Conservation (phyloP, 768 basidiomycete species). For the Lactifluus pinguis region DNA sequence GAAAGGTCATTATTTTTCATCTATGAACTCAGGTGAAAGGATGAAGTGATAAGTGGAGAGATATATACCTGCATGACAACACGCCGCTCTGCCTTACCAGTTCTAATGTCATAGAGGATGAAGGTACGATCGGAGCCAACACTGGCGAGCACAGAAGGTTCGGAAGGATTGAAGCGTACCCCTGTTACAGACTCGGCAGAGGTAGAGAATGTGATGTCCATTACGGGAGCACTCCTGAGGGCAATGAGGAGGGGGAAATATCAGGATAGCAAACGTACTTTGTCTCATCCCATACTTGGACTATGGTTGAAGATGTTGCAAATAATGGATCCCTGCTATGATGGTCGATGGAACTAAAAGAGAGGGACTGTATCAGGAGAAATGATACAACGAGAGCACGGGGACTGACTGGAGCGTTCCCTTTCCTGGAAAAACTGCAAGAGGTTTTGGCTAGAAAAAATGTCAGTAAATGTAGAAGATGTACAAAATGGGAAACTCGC, state of each 20-base stretch:
- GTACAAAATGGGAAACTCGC: constrained; percentile 16
- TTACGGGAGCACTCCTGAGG: constrained; percentile 69
- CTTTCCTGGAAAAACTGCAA: constrained; percentile 78
- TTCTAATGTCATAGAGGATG: constrained; percentile 92
- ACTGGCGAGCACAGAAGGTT: constrained; percentile 90
- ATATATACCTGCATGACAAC: constrained; percentile 76
- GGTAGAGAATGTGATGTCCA: constrained; percentile 79
- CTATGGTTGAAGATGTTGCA: constrained; percentile 85
- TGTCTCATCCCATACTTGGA: constrained; percentile 98
- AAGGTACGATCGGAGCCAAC: constrained; percentile 94
- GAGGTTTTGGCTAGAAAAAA: constrained; percentile 36
- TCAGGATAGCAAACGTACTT: constrained; percentile 43
- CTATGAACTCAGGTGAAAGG: constrained; percentile 27
- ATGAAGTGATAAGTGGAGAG: background rate
- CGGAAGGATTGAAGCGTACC: constrained; percentile 89
- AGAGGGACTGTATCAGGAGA: background rate
- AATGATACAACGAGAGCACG: background rate
- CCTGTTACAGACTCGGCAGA: constrained; percentile 83
- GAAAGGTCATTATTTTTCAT: constrained; percentile 85
- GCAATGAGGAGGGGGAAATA: background rate
- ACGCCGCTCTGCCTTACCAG: constrained; percentile 89
- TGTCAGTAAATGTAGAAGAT: background rate
- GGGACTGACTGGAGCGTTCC: constrained; percentile 75
- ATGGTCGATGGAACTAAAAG: constrained; percentile 80
- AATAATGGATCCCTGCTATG: constrained; percentile 85